These are phyloP conservation scores for Fusarium sp. DNA, from an alignment of 2,329 filamentous ascomycete species.

Conservation along the genomic window DNA sequence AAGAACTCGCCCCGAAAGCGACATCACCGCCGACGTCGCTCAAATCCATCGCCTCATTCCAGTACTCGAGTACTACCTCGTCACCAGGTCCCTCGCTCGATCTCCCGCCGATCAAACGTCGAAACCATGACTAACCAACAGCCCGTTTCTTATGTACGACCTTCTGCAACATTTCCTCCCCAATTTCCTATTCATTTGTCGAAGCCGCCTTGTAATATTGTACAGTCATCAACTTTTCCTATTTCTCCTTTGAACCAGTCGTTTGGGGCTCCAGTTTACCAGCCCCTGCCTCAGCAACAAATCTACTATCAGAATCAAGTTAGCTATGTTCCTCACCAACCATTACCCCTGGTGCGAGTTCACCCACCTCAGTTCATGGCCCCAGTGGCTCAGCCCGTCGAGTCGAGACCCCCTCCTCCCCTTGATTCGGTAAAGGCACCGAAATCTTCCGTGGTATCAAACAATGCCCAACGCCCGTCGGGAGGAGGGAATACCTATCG, in stretches of 20 bases:
- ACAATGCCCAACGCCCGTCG: not conserved
- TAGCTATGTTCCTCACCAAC: conserved; percentile 31
- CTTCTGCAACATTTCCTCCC: conserved; percentile 39
- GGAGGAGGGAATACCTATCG: not conserved
- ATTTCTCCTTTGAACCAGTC: conserved; percentile 29
- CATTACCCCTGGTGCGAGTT: conserved; percentile 19
- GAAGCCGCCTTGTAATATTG: conserved; percentile 34
- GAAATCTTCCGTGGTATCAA: not conserved
- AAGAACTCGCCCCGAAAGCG: conserved; percentile 13
- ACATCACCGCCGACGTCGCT: conserved; percentile 3
- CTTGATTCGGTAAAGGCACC: not conserved
- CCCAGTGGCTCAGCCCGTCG: conserved; percentile 4
- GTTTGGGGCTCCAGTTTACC: conserved; percentile 28
- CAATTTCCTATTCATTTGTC: conserved; percentile 35
- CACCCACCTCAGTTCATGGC: conserved; percentile 29
- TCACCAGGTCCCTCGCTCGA: conserved; percentile 18
- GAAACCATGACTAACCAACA: conserved; percentile 11
- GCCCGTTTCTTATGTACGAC: conserved; percentile 40
- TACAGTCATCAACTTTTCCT: conserved; percentile 24
- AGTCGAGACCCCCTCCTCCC: conserved; percentile 4
- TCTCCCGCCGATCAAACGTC: conserved; percentile 22
- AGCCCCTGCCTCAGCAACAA: conserved; percentile 37
- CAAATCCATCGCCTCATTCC: conserved; percentile 16
- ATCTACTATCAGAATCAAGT: conserved; percentile 43
- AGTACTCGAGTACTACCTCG: conserved; percentile 19